Base-by-base conservation (phyloP, 1,284 basidiomycete genomes). In the Trichosporon coremiiforme region DNA sequence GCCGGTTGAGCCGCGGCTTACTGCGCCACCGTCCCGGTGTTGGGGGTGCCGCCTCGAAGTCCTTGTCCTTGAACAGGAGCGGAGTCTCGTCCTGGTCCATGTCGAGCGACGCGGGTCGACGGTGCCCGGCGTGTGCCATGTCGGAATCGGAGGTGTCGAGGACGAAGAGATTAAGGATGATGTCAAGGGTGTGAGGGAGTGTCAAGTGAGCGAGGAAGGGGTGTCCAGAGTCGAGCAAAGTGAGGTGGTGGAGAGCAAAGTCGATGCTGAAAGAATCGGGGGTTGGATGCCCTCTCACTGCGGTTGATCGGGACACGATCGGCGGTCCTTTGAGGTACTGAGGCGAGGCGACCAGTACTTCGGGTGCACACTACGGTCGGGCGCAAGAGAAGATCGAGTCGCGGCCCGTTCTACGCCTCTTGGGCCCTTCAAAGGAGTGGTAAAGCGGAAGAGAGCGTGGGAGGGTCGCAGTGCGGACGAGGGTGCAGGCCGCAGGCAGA, bases 11-110 rank as follows among this genome's bases (percentile, higher is more conserved):
- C 17, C 57, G 57, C 8, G 57, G 57, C 31, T 17, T 33, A 15
- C 57, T n/a, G 31, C 57, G 57, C 57, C 57, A 35, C 57, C 57
- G 17, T 33, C 15, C 8, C 4, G 31, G 29, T 13, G 31, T 4
- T 6, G 5, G 17, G 2, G 57, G 57, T 4, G 29, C 4, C 12
- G 29, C 31, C 10, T 62, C 57, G 15, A 35, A 10, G 29, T 62
- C 57, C 29, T 62, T 62, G 57, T 62, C 57, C 57, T 62, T 62
- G 57, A 33, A 62, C 57, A 62, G 57, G 33, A 62, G 57, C 29
- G 57, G 57, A 5, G 57, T 62, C 17, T 35, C 57, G 57, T 62
- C 57, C 57, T 33, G 57, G 17, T 62, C 17, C 57, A 33, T 33
- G 29, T 62, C 57, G 31, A 25, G 20, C 20, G 50, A 25, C 10